Evolutionary conservation across 129 eudicot species (phyloP).

Genomic region (Heracleum sosnowskyi): DNA sequence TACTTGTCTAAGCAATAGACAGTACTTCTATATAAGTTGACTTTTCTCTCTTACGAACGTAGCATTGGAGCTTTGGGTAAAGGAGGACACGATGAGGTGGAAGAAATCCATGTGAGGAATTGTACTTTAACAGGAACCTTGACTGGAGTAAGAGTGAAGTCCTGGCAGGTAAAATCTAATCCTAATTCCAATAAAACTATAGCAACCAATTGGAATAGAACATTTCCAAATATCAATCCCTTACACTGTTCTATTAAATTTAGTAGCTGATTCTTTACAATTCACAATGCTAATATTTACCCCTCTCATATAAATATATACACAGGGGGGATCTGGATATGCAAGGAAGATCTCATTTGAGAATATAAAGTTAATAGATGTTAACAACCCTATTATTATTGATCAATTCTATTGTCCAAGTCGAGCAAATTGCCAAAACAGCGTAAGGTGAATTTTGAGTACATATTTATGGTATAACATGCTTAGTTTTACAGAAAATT

Average conservation of each 20-base stretch:
- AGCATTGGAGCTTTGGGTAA: slow-evolving; percentile 66
- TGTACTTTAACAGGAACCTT: slow-evolving; percentile 49
- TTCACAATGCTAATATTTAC: background rate
- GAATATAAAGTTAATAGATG: slow-evolving; percentile 43
- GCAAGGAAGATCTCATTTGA: slow-evolving; percentile 58
- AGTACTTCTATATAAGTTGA: background rate
- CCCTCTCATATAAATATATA: background rate
- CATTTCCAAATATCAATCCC: background rate
- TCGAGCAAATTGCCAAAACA: slow-evolving; percentile 28
- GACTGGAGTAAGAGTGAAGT: slow-evolving; percentile 61
- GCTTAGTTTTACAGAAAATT: background rate
- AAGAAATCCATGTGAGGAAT: slow-evolving; percentile 48
- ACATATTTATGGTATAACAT: background rate
- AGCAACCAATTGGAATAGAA: background rate
- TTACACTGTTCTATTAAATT: background rate
- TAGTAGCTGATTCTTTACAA: background rate
- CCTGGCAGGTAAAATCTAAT: slow-evolving; percentile 44
- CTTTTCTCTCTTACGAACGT: too few species aligned
- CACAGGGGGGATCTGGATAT: slow-evolving; percentile 59
- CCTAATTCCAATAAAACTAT: background rate
- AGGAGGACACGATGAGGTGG: slow-evolving; percentile 53
- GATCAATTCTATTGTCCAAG: slow-evolving; percentile 66
- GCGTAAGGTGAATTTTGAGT: slow-evolving; percentile 23
- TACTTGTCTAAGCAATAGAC: background rate
- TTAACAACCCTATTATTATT: slow-evolving; percentile 52